Evolutionary conservation across 2,329 filamentous ascomycete species (phyloP), one percentile per base, ranked within the genome.

Genomic region (Paraphaeosphaeria minitans): DNA sequence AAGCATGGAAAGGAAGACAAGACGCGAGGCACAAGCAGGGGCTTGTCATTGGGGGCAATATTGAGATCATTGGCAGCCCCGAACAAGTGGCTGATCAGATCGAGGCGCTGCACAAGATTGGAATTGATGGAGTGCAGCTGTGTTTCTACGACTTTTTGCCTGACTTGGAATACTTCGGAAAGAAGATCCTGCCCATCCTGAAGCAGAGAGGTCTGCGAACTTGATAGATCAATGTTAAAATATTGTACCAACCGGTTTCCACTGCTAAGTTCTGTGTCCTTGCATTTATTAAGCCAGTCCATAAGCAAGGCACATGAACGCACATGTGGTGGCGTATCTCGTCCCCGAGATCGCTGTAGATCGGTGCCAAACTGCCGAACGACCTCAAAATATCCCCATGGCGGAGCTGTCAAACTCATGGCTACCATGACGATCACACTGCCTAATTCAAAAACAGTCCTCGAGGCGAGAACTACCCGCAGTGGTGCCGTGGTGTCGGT

Each of bases 131-230:
- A 27, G 43, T 46, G 22, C 43, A 46, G 22, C 16, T 46, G 24
- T 46, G 22, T 29, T 46, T 46, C 43, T 46, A 46, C 22, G 43
- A 46, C 43, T 46, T 46, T n/a, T 16, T 46, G 43, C 43, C 43
- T 12, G 43, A 46, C 13, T 27, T 46, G 22, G 8, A 46, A 21
- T 8, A 46, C 19, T 46, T 46, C 24, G 43, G 43, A 21, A 12
- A 46, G 43, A 46, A 46, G 43, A 46, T 46, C 12, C 24, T 46
- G 12, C 43, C 43, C 13, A 27, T 46, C 10, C 43, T 46, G 22
- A 46, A 46, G 21, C 9, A 27, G 16, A 46, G 43, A 29, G 43
- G 43, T 12, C 16, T 46, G 43, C 43, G 43, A 46, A 14, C 12
- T 16, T 46, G 21, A 46, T 29, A 27, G 21, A 24, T 12, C 5